Evolutionary conservation across 106 monocot species (phyloP).

Genomic region (Gastrodia elata): DNA sequence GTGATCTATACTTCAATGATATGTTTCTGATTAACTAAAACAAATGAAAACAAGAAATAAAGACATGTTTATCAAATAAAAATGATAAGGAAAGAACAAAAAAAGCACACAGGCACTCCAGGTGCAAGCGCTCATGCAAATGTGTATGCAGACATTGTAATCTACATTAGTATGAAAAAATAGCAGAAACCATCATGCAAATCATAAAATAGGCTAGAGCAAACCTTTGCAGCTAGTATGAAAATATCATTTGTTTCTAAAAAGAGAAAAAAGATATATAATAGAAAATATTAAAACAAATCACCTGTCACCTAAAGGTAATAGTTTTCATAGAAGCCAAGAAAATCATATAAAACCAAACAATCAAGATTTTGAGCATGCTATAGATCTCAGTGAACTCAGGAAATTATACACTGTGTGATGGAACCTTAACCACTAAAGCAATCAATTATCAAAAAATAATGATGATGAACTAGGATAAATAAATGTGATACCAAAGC

Average conservation of each 20-base stretch:
- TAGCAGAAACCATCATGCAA: neutral
- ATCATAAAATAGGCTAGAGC: neutral
- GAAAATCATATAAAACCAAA: neutral
- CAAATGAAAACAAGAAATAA: too few species aligned
- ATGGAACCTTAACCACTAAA: neutral
- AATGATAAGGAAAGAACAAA: neutral
- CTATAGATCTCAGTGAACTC: neutral
- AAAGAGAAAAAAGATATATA: constrained; percentile 11
- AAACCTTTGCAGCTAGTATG: constrained; percentile 95
- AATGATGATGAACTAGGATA: neutral
- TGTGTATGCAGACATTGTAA: neutral
- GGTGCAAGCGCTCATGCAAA: neutral
- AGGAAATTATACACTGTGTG: too few species aligned
- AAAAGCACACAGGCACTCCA: neutral
- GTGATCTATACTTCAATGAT: neutral
- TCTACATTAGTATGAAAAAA: neutral
- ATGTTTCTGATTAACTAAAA: too few species aligned
- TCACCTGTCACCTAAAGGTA: neutral
- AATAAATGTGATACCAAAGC: constrained; percentile 2
- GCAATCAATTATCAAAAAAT: neutral
- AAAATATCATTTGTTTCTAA: constrained; percentile 94
- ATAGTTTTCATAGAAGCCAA: neutral
- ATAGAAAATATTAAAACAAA: neutral
- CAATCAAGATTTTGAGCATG: neutral
- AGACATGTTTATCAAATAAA: too few species aligned